Evolutionary conservation across 2,329 filamentous ascomycete species (phyloP).

Genomic region (Triangularia verruculosa): DNA sequence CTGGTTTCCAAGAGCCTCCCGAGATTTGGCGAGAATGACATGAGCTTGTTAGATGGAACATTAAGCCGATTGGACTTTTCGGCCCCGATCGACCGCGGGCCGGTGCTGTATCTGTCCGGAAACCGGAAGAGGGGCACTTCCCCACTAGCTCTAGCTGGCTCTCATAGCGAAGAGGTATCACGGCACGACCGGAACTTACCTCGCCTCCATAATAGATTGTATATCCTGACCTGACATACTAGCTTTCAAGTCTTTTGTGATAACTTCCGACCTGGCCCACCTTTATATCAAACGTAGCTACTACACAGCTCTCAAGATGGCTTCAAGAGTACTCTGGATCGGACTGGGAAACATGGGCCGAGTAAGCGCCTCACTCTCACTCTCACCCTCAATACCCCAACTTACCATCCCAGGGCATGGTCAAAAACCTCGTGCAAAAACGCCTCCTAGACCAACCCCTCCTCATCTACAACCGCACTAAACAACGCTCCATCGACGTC

Average conservation of each 20-base stretch:
- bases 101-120: neutral
- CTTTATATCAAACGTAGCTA: neutral
- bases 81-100: neutral
- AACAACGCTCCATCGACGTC: constrained; percentile 61
- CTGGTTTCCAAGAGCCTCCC: neutral
- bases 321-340: constrained; percentile 68
- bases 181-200: too few relatives aligned
- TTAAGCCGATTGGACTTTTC: neutral
- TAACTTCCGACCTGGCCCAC: neutral
- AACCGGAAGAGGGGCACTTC: neutral
- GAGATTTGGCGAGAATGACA: neutral
- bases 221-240: neutral
- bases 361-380: constrained; percentile 49
- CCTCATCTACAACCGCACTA: constrained; percentile 77
- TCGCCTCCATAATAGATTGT: too few relatives aligned
- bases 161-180: neutral
- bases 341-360: constrained; percentile 87
- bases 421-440: constrained; percentile 78
- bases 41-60: neutral
- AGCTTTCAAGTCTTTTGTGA: neutral
- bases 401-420: constrained; percentile 63
- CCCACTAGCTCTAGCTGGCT: neutral
- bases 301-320: constrained; percentile 41
- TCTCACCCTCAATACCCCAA: neutral
- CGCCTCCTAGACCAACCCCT: constrained; percentile 68